phyloP scores from a whole-genome alignment of 208 protist genomes.

The Wallacemonas sp. region DNA sequence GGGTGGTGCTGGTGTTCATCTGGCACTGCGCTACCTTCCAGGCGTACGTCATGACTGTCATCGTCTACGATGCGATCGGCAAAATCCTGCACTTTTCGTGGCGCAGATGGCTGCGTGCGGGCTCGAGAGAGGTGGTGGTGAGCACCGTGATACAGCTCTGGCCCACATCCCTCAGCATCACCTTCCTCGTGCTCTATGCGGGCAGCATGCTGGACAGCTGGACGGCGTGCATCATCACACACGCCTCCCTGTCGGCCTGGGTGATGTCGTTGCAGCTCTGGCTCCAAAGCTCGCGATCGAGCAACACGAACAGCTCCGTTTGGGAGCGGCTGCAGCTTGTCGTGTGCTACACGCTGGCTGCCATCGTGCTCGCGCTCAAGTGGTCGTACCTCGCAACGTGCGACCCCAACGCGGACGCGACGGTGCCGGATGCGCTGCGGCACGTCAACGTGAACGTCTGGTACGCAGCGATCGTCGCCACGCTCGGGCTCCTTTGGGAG shows the following conservation, averaged over 20 bases:
- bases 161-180: background rate
- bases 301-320: background rate
- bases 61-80: slow-evolving; percentile 1
- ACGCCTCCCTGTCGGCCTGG: slow-evolving; percentile 32
- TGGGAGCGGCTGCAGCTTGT: slow-evolving; percentile 16
- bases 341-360: slow-evolving; percentile 19
- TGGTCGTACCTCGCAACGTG: slow-evolving; percentile 70
- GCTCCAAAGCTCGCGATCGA: slow-evolving; percentile 16
- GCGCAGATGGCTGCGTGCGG: background rate
- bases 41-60: slow-evolving; percentile 10
- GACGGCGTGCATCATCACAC: slow-evolving; percentile 26
- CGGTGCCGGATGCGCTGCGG: background rate
- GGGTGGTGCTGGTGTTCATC: slow-evolving; percentile 2
- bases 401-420: background rate
- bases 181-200: background rate
- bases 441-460: slow-evolving; percentile 24
- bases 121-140: background rate
- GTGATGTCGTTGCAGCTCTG: slow-evolving; percentile 22
- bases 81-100: background rate
- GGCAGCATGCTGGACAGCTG: slow-evolving; percentile 35
- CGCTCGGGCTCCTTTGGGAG: slow-evolving; percentile 26
- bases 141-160: background rate
- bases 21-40: slow-evolving; percentile 19
- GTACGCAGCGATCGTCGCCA: slow-evolving; percentile 49
- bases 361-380: slow-evolving; percentile 31